Percentiles rank a stretch among this genome's conserved stretches.
phyloP scores from a whole-genome alignment of 2,329 filamentous ascomycete species.

The Fusarium sulawesiense region DNA sequence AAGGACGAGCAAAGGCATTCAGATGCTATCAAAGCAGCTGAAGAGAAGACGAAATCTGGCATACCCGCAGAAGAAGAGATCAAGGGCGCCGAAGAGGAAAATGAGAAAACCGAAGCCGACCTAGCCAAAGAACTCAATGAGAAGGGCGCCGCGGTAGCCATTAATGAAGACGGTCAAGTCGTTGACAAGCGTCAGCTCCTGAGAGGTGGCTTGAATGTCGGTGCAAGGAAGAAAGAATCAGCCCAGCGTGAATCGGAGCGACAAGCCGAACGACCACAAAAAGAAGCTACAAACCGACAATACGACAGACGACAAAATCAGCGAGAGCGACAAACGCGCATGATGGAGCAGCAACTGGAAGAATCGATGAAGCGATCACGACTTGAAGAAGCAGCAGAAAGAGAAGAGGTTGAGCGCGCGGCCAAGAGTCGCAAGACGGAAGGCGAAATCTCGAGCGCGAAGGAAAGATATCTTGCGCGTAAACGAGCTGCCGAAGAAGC shows the following conservation, averaged over 20 bases:
- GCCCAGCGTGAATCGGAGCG: slow-evolving; percentile 41
- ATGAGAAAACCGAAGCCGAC: slow-evolving; percentile 70
- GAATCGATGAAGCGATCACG: slow-evolving; percentile 76
- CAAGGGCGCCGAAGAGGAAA: slow-evolving; percentile 64
- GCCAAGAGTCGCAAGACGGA: slow-evolving; percentile 84
- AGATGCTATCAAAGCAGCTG: slow-evolving; percentile 75
- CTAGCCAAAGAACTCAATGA: slow-evolving; percentile 75
- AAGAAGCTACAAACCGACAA: slow-evolving; percentile 56
- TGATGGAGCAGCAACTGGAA: slow-evolving; percentile 83
- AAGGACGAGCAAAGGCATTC: slow-evolving; percentile 76
- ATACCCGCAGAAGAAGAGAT: slow-evolving; percentile 47
- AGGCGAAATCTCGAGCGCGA: slow-evolving; percentile 79
- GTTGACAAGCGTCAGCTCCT: slow-evolving; percentile 87
- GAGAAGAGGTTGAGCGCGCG: slow-evolving; percentile 70
- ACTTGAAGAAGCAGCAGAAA: slow-evolving; percentile 75
- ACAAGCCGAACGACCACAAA: slow-evolving; percentile 47
- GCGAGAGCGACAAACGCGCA: slow-evolving; percentile 79
- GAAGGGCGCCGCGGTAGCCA: slow-evolving; percentile 68
- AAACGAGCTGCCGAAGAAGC: slow-evolving; percentile 80
- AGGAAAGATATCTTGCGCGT: slow-evolving; percentile 81
- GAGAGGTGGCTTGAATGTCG: slow-evolving; percentile 79
- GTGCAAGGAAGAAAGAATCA: slow-evolving; percentile 68
- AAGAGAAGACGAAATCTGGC: slow-evolving; percentile 61
- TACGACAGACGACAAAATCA: slow-evolving; percentile 71
- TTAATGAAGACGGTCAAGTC: slow-evolving; percentile 86